phyloP scores from a whole-genome alignment of 257 asterid species.

The Solanum pimpinellifolium region DNA sequence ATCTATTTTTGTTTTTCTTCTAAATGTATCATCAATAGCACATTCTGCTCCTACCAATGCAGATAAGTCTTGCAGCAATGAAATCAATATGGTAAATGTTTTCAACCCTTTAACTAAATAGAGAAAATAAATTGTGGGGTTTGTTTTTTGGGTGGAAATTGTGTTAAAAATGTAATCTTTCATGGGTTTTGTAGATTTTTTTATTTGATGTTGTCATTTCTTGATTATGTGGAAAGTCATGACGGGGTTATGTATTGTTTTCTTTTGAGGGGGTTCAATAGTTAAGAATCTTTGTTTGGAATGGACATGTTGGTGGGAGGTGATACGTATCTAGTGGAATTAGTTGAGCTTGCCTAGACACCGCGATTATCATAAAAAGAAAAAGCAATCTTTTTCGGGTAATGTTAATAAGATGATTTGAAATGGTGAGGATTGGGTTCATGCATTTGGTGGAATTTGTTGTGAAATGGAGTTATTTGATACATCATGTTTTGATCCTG shows the following conservation, averaged over 20 bases:
- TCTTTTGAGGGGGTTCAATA: neutral
- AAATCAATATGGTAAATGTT: neutral
- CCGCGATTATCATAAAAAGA: neutral
- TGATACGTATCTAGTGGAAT: neutral
- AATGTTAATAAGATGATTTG: neutral
- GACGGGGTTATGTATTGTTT: neutral
- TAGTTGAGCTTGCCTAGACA: neutral
- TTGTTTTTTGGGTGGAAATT: neutral
- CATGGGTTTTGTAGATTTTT: neutral
- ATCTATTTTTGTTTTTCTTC: neutral
- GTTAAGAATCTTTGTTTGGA: neutral
- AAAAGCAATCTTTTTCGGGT: neutral
- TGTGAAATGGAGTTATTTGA: neutral
- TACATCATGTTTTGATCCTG: neutral
- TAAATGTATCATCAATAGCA: neutral
- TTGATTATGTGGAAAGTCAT: neutral
- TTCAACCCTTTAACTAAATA: neutral
- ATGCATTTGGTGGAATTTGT: neutral
- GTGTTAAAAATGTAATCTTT: neutral
- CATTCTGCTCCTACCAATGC: neutral
- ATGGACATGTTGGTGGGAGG: neutral
- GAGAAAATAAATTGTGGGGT: neutral
- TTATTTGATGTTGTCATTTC: neutral
- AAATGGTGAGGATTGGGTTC: neutral
- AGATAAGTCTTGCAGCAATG: neutral